Evolutionary conservation across 2,329 filamentous ascomycete species (phyloP).

Genomic region (Xylaria sp.): DNA sequence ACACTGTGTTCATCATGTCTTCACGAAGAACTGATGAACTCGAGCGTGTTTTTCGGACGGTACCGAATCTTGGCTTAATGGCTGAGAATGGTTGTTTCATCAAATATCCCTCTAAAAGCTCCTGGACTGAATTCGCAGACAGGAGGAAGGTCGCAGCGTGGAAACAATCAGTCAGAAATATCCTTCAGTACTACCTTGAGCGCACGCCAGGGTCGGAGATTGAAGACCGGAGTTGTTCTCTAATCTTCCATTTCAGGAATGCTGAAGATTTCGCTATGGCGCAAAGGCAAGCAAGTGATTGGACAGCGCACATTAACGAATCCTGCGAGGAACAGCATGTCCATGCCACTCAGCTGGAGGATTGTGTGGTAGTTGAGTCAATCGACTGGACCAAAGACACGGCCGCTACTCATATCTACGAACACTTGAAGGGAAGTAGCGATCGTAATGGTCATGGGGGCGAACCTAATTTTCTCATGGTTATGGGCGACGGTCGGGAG

Average conservation of each 20-base stretch:
- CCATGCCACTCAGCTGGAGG: constrained; percentile 82
- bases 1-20: constrained; percentile 94
- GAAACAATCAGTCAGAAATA: constrained; percentile 85
- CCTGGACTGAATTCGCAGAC: constrained; percentile 84
- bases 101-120: constrained; percentile 72
- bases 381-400: constrained; percentile 89
- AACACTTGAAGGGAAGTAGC: constrained; percentile 59
- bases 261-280: constrained; percentile 82
- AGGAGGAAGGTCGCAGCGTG: constrained; percentile 75
- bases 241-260: constrained; percentile 90
- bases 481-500: constrained; percentile 89
- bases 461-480: constrained; percentile 86
- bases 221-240: constrained; percentile 89
- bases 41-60: constrained; percentile 83
- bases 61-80: constrained; percentile 87
- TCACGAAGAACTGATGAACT: constrained; percentile 88
- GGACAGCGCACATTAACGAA: constrained; percentile 94
- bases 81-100: constrained; percentile 96
- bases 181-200: constrained; percentile 89
- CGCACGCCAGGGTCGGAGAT: constrained; percentile 88
- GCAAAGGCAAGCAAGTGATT: constrained; percentile 84
- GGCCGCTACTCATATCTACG: constrained; percentile 79
- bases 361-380: constrained; percentile 85
- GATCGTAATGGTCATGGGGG: constrained; percentile 48
- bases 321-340: constrained; percentile 86